These are phyloP conservation scores for Picochlorum sp. DNA, from an alignment of 139 green algal genomes.

Conservation along the genomic window DNA sequence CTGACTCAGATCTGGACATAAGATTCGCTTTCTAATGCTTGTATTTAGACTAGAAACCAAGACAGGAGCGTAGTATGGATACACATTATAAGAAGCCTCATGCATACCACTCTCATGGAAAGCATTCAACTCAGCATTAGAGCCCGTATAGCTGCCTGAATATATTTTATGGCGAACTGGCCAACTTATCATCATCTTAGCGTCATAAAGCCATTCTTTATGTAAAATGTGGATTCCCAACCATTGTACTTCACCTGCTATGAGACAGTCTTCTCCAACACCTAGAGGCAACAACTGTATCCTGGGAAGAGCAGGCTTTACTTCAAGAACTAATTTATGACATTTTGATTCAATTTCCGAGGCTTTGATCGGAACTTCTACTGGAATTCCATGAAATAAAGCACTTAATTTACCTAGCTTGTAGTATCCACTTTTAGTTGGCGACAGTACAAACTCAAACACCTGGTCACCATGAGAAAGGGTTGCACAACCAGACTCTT, in stretches of 20 bases:
- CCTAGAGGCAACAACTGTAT: conserved; percentile 3
- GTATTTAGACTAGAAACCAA: too few species aligned
- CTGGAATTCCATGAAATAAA: neutral
- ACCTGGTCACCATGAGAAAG: too few species aligned
- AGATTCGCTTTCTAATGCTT: too few species aligned
- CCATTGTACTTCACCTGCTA: conserved; percentile 36
- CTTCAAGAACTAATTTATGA: conserved; percentile 21
- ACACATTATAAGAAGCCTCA: too few species aligned
- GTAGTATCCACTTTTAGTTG: neutral
- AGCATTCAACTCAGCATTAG: too few species aligned
- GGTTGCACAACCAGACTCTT: too few species aligned
- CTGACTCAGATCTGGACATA: too few species aligned
- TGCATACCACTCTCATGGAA: too few species aligned
- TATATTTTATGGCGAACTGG: neutral
- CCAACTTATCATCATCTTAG: conserved; percentile 9
- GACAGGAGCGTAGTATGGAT: too few species aligned
- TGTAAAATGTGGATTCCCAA: conserved; percentile 30
- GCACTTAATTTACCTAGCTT: neutral
- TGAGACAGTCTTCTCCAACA: conserved; percentile 9
- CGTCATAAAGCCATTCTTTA: conserved; percentile 13
- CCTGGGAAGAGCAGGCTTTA: conserved; percentile 12
- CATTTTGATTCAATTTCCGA: neutral
- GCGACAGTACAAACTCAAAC: neutral
- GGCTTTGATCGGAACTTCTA: neutral
- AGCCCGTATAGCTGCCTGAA: too few species aligned